A percentile compares a stretch with the other conserved stretches of the same genome.
These are phyloP conservation scores for Aeminium ludgeri DNA, from an alignment of 495 filamentous ascomycete genomes.

Conservation along the genomic window DNA sequence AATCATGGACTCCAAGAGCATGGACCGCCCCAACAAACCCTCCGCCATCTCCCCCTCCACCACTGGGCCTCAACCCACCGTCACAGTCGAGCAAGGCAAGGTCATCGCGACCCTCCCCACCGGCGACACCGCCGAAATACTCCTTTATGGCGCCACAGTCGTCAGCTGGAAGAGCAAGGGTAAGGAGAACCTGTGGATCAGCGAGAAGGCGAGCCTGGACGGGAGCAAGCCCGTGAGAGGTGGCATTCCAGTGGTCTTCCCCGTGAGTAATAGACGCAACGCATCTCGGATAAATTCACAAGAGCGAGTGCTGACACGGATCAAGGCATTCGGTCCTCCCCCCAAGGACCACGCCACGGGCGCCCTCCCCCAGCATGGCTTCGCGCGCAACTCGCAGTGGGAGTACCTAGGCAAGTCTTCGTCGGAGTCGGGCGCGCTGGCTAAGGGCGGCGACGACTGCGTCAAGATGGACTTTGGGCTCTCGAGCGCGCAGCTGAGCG, in stretches of 20 bases:
- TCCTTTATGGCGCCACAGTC: slow-evolving; percentile 85
- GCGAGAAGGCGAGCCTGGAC: slow-evolving; percentile 52
- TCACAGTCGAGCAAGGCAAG: slow-evolving; percentile 45
- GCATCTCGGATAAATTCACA: not conserved
- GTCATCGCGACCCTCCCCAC: slow-evolving; percentile 62
- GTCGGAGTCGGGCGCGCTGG: slow-evolving; percentile 33
- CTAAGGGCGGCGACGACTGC: slow-evolving; percentile 35
- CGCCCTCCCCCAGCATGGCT: slow-evolving; percentile 80
- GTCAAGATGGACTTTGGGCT: slow-evolving; percentile 95
- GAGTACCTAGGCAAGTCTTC: slow-evolving; percentile 58
- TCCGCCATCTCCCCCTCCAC: slow-evolving; percentile 51
- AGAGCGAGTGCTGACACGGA: slow-evolving; percentile 3
- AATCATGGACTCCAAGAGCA: slow-evolving; percentile 17
- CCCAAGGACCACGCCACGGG: slow-evolving; percentile 53
- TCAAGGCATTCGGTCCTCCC: slow-evolving; percentile 80
- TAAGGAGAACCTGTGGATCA: slow-evolving; percentile 77
- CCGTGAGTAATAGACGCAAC: slow-evolving; percentile 39
- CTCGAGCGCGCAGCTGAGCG: slow-evolving; percentile 47
- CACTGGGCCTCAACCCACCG: slow-evolving; percentile 46
- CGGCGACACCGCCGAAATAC: slow-evolving; percentile 67
- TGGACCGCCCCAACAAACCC: slow-evolving; percentile 73
- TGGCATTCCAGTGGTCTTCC: slow-evolving; percentile 89
- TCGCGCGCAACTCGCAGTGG: slow-evolving; percentile 71
- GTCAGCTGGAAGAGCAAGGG: slow-evolving; percentile 81
- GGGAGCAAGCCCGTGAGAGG: slow-evolving; percentile 52